A percentile compares a stretch with the other conserved stretches of the same genome.
These are phyloP conservation scores for Geotrichum ghanense DNA, from an alignment of 805 yeast species.

Conservation along the genomic window DNA sequence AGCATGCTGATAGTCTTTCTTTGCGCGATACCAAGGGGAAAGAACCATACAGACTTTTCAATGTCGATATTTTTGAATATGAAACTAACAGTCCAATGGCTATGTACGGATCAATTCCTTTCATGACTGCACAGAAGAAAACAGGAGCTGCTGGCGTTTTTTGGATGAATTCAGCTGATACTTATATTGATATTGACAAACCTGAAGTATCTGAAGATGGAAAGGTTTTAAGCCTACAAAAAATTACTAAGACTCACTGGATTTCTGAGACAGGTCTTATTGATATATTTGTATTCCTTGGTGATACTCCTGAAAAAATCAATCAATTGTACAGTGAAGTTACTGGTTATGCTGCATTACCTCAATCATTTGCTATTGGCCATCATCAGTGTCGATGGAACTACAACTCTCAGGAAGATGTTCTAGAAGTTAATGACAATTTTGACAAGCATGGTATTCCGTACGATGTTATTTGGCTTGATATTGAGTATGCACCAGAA, in stretches of 20 bases:
- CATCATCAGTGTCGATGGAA: slow-evolving; percentile 98
- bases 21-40: slow-evolving; percentile 53
- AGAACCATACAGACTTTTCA: slow-evolving; percentile 80
- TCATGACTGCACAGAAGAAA: slow-evolving; percentile 58
- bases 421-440: slow-evolving; percentile 51
- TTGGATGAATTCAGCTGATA: slow-evolving; percentile 91
- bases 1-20: slow-evolving; percentile 76
- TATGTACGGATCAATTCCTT: slow-evolving; percentile 93
- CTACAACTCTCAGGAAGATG: slow-evolving; percentile 80
- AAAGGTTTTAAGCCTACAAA: slow-evolving; percentile 8
- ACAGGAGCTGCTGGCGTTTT: slow-evolving; percentile 61
- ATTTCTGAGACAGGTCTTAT: slow-evolving; percentile 81
- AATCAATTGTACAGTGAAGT: slow-evolving; percentile 50
- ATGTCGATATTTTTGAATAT: slow-evolving; percentile 93
- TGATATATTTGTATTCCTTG: slow-evolving; percentile 63
- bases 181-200: slow-evolving; percentile 62
- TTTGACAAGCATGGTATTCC: slow-evolving; percentile 74
- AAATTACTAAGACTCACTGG: slow-evolving; percentile 62
- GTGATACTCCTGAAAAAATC: slow-evolving; percentile 42
- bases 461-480: slow-evolving; percentile 89
- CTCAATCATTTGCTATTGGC: slow-evolving; percentile 70
- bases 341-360: slow-evolving; percentile 65
- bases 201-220: slow-evolving; percentile 6
- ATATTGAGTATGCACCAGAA: slow-evolving; percentile 79
- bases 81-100: slow-evolving; percentile 72